A percentile compares a stretch with the other conserved stretches of the same genome.
Evolutionary conservation across 1,284 basidiomycete species (phyloP).

Genomic region (Puccinia hordei): DNA sequence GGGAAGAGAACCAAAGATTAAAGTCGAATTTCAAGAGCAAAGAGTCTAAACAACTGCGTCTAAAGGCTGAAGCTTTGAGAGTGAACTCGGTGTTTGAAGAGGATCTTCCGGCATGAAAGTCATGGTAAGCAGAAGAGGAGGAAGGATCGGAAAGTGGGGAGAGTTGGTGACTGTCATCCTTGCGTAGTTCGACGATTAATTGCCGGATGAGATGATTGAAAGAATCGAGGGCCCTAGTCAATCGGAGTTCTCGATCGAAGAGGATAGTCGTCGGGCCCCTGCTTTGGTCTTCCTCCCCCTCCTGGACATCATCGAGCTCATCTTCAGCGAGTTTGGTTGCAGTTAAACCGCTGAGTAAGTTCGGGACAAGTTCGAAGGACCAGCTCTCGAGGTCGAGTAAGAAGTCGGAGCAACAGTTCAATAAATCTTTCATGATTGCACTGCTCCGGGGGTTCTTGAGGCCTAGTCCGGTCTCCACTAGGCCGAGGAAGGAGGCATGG

Average conservation of each 20-base stretch:
- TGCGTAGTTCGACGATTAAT: neutral
- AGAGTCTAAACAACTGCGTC: neutral
- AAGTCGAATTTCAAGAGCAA: conserved; percentile 6
- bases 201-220: neutral
- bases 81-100: neutral
- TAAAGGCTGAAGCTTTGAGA: neutral
- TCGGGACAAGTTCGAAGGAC: conserved; percentile 6
- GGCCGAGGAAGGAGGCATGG: neutral
- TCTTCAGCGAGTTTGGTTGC: neutral
- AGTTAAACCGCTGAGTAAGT: neutral
- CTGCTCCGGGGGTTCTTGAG: no score
- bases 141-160: neutral
- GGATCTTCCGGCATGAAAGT: neutral
- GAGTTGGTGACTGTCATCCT: neutral
- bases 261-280: neutral
- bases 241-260: neutral
- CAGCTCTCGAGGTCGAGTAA: neutral
- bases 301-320: neutral
- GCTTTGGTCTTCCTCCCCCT: neutral
- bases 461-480: neutral
- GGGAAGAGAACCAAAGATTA: conserved; percentile 4
- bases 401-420: neutral
- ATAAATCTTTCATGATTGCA: neutral
- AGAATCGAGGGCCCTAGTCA: neutral
- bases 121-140: neutral